A percentile compares a stretch with the other conserved stretches of the same genome.
These are phyloP conservation scores for Forsythia viridissima DNA, from an alignment of 257 asterid species.

Conservation along the genomic window DNA sequence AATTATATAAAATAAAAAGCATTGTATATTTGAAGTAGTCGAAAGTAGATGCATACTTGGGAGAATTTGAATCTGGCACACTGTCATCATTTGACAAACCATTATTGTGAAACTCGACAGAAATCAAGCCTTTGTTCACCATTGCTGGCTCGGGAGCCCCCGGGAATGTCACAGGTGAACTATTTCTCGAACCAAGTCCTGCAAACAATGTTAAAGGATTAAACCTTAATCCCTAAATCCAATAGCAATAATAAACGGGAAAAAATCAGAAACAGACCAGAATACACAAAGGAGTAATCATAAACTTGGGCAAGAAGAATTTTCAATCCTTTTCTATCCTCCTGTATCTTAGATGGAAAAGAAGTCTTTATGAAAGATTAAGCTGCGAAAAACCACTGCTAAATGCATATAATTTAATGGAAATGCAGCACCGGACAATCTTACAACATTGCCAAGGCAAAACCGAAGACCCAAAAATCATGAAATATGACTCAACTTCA, in stretches of 20 bases:
- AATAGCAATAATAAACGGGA: not conserved
- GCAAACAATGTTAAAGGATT: not conserved
- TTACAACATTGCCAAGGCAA: not conserved
- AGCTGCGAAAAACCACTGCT: not conserved
- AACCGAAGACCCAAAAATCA: not conserved
- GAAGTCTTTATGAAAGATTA: not conserved
- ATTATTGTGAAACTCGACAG: conserved; percentile 28
- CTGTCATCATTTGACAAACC: conserved; percentile 26
- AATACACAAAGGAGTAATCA: not conserved
- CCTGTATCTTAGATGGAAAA: not conserved
- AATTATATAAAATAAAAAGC: not conserved
- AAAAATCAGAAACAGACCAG: conserved; percentile 5
- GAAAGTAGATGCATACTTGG: conserved; percentile 25
- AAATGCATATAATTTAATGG: not conserved
- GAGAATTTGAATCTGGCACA: conserved; percentile 31
- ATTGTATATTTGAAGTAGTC: not conserved
- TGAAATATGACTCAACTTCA: not conserved
- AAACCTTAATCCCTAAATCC: not conserved
- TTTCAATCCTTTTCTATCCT: not conserved
- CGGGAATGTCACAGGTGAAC: conserved; percentile 17
- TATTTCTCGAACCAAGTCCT: conserved; percentile 45
- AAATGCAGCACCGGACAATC: not conserved
- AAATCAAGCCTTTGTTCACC: conserved; percentile 24
- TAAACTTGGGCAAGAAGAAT: not conserved
- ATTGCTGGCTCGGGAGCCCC: conserved; percentile 57